These are phyloP conservation scores for Ascochyta pisi DNA, from an alignment of 2,329 filamentous ascomycete genomes.

Conservation along the genomic window DNA sequence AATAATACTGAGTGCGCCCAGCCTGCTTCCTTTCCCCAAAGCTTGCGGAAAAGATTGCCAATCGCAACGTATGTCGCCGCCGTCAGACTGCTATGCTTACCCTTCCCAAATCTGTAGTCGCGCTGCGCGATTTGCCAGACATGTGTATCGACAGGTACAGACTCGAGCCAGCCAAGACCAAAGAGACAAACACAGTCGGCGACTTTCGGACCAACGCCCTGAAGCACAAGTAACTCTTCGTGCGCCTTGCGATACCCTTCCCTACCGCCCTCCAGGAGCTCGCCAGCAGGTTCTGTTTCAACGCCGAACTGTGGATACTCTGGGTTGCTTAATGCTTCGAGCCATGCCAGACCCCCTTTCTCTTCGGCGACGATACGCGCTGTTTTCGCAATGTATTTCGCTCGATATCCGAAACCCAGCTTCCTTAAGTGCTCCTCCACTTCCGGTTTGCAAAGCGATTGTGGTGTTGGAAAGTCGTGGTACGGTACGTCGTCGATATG, in stretches of 20 bases:
- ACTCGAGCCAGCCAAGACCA: slow-evolving; percentile 94
- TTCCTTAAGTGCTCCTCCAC: slow-evolving; percentile 82
- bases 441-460: slow-evolving; percentile 72
- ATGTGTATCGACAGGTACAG: slow-evolving; percentile 95
- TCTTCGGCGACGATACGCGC: slow-evolving; percentile 76
- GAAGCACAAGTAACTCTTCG: slow-evolving; percentile 75
- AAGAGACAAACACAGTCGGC: slow-evolving; percentile 96
- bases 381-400: slow-evolving; percentile 89
- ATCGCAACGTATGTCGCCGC: slow-evolving; percentile 89
- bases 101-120: slow-evolving; percentile 90
- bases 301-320: slow-evolving; percentile 68
- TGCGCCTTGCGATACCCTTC: slow-evolving; percentile 81
- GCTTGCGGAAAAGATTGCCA: slow-evolving; percentile 82
- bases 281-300: slow-evolving; percentile 52
- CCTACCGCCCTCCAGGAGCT: slow-evolving; percentile 59
- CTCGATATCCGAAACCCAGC: slow-evolving; percentile 92
- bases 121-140: slow-evolving; percentile 97
- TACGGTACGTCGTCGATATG: slow-evolving; percentile 73
- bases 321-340: slow-evolving; percentile 79
- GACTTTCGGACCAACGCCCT: slow-evolving; percentile 95
- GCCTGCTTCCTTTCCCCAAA: slow-evolving; percentile 93
- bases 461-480: slow-evolving; percentile 84
- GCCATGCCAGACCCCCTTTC: slow-evolving; percentile 69
- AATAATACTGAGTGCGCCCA: slow-evolving; percentile 99
- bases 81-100: slow-evolving; percentile 83